Evolutionary conservation across 2,329 filamentous ascomycete species (phyloP).

Genomic region (Uncinocarpus reesii): DNA sequence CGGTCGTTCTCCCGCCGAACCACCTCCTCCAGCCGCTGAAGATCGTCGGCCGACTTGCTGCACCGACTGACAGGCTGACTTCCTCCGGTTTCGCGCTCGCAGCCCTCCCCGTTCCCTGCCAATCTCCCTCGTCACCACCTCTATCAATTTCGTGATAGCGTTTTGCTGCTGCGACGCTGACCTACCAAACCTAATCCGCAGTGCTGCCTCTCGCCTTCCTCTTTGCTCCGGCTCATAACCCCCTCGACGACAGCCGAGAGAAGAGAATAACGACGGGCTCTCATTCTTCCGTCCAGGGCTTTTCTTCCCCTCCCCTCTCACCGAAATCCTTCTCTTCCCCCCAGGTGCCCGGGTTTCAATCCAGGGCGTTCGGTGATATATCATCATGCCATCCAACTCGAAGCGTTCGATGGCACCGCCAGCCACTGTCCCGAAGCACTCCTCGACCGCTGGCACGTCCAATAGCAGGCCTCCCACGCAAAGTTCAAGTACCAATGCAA

Average conservation of each 20-base stretch:
- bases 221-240: neutral
- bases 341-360: neutral
- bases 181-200: conserved; percentile 5
- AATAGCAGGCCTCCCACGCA: conserved; percentile 10
- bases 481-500: conserved; percentile 9
- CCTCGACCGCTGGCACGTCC: conserved; percentile 3
- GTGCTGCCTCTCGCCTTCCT: conserved; percentile 2
- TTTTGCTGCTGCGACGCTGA: conserved; percentile 7
- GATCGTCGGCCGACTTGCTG: neutral
- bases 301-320: neutral
- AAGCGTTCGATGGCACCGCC: conserved; percentile 17
- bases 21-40: neutral
- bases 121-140: neutral
- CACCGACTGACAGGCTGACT: neutral
- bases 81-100: neutral
- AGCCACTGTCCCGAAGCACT: conserved; percentile 12
- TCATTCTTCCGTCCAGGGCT: neutral
- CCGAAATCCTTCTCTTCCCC: neutral
- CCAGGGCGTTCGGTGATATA: conserved; percentile 3
- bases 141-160: conserved; percentile 3
- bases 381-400: conserved; percentile 18
- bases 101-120: neutral
- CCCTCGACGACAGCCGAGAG: neutral
- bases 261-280: conserved; percentile 1
- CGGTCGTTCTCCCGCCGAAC: neutral